These are phyloP conservation scores for Hymenochaete sp. DNA, from an alignment of 1,284 basidiomycete species.

Conservation along the genomic window DNA sequence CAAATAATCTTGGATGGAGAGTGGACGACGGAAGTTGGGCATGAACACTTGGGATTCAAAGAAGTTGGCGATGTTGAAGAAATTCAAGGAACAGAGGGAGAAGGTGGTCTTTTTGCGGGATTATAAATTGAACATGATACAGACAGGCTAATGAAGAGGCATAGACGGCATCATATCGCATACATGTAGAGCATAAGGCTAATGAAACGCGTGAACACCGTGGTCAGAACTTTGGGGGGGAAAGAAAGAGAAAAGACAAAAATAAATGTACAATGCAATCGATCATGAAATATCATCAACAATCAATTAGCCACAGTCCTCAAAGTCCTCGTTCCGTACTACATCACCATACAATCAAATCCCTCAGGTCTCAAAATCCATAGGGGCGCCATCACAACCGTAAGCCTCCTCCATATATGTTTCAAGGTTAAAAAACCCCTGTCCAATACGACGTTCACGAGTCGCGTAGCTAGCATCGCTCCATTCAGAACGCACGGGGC, in stretches of 20 bases:
- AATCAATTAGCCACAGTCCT: no score
- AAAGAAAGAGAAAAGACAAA: no score
- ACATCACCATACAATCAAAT: no score
- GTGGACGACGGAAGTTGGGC: constrained; percentile 50
- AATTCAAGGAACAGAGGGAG: constrained; percentile 31
- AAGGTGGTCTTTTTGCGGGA: constrained; percentile 35
- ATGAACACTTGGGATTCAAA: constrained; percentile 41
- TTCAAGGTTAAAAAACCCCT: constrained; percentile 6
- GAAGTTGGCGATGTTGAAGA: constrained; percentile 31
- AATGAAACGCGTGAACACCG: no score
- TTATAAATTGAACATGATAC: no score
- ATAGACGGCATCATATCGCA: no score
- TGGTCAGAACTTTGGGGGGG: no score
- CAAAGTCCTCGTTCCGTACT: no score
- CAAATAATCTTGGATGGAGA: constrained; percentile 34
- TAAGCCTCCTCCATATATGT: constrained; percentile 4
- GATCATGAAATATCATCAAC: no score
- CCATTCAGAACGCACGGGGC: constrained; percentile 16
- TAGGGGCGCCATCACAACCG: constrained; percentile 4
- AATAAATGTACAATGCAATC: no score
- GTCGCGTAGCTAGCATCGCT: constrained; percentile 12
- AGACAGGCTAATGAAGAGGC: no score
- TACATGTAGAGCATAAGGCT: no score
- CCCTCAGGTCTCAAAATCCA: neutral
- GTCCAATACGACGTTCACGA: neutral